Percentiles rank a stretch among this genome's conserved stretches.
Conservation (phyloP, 352 stramenopile species). For the Globisporangium recalcitrans region DNA sequence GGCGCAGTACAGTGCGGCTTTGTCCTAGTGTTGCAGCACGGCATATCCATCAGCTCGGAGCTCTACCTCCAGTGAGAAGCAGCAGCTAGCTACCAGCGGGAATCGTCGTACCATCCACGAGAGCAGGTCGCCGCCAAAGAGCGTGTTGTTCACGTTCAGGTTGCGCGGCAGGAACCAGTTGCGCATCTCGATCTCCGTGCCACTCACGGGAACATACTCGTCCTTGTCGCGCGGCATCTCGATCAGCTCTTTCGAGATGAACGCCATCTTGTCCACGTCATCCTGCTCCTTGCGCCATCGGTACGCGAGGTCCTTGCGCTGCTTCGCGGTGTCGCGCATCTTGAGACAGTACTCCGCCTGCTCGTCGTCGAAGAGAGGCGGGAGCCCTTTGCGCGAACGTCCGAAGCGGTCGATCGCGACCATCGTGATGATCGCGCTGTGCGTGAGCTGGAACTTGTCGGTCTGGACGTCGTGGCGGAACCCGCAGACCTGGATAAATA, state of each 20-base stretch:
- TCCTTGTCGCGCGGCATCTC: constrained; percentile 30
- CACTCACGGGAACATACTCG: constrained; percentile 37
- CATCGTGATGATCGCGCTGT: constrained; percentile 59
- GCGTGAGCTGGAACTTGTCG: constrained; percentile 42
- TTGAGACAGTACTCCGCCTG: constrained; percentile 31
- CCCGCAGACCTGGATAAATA: constrained; percentile 45
- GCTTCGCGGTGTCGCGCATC: constrained; percentile 36
- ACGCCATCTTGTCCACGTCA: constrained; percentile 36
- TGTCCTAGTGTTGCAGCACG: constrained; percentile 26
- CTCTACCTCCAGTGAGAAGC: too few relatives aligned
- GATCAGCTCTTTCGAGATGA: constrained; percentile 29
- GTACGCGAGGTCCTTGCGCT: constrained; percentile 32
- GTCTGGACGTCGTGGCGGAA: constrained; percentile 40
- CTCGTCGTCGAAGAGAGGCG: constrained; percentile 39
- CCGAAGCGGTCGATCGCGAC: constrained; percentile 55
- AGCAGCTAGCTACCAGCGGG: background rate
- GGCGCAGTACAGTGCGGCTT: constrained; percentile 56
- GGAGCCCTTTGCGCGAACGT: constrained; percentile 30
- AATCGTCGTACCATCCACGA: constrained; percentile 38
- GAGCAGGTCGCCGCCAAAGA: constrained; percentile 65
- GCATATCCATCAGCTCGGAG: background rate
- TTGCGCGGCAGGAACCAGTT: constrained; percentile 69
- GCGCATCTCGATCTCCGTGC: constrained; percentile 63
- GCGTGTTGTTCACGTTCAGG: constrained; percentile 65
- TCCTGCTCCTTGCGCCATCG: constrained; percentile 42